Percentiles rank a stretch among this genome's conserved stretches.
These are phyloP conservation scores for Achaetomiella virescens DNA, from an alignment of 495 filamentous ascomycete genomes.

Conservation along the genomic window DNA sequence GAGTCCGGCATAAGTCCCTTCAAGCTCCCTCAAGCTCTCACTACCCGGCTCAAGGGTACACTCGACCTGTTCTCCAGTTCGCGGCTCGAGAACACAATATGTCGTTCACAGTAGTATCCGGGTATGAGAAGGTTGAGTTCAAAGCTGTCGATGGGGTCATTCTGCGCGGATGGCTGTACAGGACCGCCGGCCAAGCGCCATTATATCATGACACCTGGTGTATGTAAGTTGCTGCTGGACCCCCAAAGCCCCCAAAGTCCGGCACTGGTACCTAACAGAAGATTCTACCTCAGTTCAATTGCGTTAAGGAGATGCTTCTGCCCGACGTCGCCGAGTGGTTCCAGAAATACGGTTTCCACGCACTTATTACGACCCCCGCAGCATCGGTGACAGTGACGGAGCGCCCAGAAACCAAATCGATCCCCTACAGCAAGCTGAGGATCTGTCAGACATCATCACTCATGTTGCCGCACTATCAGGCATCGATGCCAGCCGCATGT, in stretches of 20 bases:
- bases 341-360: constrained; percentile 33
- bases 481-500: constrained; percentile 32
- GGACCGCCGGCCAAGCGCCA: constrained; percentile 20
- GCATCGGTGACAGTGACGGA: constrained; percentile 36
- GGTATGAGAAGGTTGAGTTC: constrained; percentile 24
- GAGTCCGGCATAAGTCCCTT: too few species aligned
- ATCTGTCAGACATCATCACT: constrained; percentile 36
- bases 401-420: constrained; percentile 38
- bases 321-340: constrained; percentile 34
- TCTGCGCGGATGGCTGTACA: constrained; percentile 29
- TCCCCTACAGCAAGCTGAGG: constrained; percentile 30
- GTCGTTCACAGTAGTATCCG: background rate
- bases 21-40: too few species aligned
- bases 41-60: background rate
- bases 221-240: constrained; percentile 13
- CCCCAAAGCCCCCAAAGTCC: background rate
- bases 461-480: constrained; percentile 22
- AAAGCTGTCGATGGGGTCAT: constrained; percentile 32
- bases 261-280: too few species aligned
- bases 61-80: background rate
- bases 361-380: constrained; percentile 40
- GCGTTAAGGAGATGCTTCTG: constrained; percentile 37
- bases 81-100: background rate
- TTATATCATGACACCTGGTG: constrained; percentile 35
- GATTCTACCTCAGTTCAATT: constrained; percentile 34